Base-by-base conservation (phyloP, 768 basidiomycete species). In the Punctularia strigosozonata region DNA sequence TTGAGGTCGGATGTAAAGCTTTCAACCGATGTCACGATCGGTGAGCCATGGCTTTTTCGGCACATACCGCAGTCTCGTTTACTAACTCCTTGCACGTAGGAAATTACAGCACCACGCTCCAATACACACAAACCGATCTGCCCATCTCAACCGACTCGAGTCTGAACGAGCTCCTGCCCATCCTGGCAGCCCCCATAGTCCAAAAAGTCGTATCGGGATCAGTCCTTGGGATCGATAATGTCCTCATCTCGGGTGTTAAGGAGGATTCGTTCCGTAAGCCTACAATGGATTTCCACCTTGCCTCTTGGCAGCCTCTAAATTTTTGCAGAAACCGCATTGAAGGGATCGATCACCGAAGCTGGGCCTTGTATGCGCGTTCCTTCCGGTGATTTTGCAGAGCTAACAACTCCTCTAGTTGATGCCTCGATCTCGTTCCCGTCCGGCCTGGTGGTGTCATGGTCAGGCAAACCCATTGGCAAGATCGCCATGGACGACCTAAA, bases 161-260 rank as follows among this genome's bases (percentile, higher is more conserved):
- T 31, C 60, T 85, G 40, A 62, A 79, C 44, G 54, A 79, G 25
- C 72, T 85, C 38, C 62, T 86, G 5, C 82, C 80, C 5, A 50
- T 80, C 30, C 68, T 86, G 41, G 82, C 82, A 0, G 64, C 72
- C 38, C 82, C 82, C 4, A 82, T 86, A 40, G 81, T 85, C 4
- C 79, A 84, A 53, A 73, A 71, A 44, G 68, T 85, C 40, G 77
- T 85, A 30, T 62, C 67, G 4, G 72, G 63, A 14, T 70, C 77
- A 14, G 53, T 62, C 6, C 54, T 84, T 36, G 68, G 72, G 78
- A 60, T 85, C 38, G 64, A 72, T 32, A 73, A 62, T 0, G 71
- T 85, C 7, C 47, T 81, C 30, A 84, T 85, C 53, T 65, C 62
- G 14, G 53, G 78, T 44, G 71, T 80, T 6, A 53, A 68, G 42